These are phyloP conservation scores for Rhodotorula glutinis DNA, from an alignment of 1,284 basidiomycete genomes.

Conservation along the genomic window DNA sequence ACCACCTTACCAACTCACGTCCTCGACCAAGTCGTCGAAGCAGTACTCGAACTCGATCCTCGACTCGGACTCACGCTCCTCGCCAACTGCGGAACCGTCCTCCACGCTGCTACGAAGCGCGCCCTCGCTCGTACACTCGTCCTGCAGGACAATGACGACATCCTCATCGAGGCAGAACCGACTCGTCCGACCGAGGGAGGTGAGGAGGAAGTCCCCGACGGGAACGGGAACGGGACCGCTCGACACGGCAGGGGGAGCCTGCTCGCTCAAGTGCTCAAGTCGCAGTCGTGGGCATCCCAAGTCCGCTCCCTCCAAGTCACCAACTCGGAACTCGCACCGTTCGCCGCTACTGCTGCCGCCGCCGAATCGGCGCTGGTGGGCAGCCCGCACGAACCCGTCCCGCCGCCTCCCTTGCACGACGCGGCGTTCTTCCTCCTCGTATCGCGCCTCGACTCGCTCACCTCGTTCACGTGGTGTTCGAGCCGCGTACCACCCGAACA, in stretches of 20 bases:
- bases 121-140: neutral
- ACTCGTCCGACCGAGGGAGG: too few species aligned
- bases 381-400: neutral
- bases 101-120: neutral
- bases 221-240: too few species aligned
- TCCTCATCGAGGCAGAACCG: slow-evolving; percentile 22
- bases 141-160: slow-evolving; percentile 27
- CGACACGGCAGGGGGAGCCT: too few species aligned
- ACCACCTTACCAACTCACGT: neutral
- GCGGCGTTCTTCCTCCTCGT: slow-evolving; percentile 22
- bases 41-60: neutral
- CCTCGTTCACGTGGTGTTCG: slow-evolving; percentile 26
- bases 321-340: too few species aligned
- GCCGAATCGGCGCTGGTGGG: neutral
- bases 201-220: too few species aligned
- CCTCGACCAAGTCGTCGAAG: slow-evolving; percentile 25
- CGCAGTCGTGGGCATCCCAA: too few species aligned
- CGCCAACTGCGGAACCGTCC: neutral
- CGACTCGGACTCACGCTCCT: neutral
- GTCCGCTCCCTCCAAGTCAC: too few species aligned
- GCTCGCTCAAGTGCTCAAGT: too few species aligned
- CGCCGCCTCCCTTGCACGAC: slow-evolving; percentile 17
- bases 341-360: neutral
- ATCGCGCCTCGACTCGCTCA: slow-evolving; percentile 15
- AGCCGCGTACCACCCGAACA: slow-evolving; percentile 21